phyloP scores from a whole-genome alignment of 257 asterid species.

The Verbascum thapsus region DNA sequence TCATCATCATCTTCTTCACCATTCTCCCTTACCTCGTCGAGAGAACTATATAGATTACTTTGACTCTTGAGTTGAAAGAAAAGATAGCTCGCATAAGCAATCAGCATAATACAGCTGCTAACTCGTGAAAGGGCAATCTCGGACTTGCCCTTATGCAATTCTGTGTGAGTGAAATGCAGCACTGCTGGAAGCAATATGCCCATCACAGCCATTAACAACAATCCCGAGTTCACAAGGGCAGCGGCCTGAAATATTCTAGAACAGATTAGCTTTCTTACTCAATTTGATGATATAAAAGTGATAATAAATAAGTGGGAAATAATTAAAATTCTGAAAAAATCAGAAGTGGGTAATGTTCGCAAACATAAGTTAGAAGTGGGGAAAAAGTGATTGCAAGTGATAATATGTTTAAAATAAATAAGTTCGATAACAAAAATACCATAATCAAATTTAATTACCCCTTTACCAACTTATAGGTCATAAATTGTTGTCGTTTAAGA shows the following conservation, averaged over 20 bases:
- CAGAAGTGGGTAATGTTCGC: too few species aligned
- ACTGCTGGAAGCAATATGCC: conserved; percentile 92
- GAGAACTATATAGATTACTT: conserved; percentile 48
- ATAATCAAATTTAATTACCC: too few species aligned
- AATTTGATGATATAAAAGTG: too few species aligned
- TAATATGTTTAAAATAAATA: too few species aligned
- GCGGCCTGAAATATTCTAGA: conserved; percentile 61
- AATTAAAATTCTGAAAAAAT: too few species aligned
- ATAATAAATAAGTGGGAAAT: too few species aligned
- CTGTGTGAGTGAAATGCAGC: conserved; percentile 88
- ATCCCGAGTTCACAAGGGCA: conserved; percentile 90
- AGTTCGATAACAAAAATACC: too few species aligned
- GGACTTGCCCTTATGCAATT: conserved; percentile 80
- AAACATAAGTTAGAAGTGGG: too few species aligned
- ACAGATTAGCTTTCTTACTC: conserved; percentile 36
- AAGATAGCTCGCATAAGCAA: conserved; percentile 92
- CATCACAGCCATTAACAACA: conserved; percentile 97
- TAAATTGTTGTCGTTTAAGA: too few species aligned
- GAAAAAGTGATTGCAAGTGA: too few species aligned
- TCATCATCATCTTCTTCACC: conserved; percentile 48
- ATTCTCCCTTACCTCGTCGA: conserved; percentile 67
- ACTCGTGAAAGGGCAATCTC: conserved; percentile 93
- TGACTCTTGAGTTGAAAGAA: conserved; percentile 94
- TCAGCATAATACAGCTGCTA: conserved; percentile 91
- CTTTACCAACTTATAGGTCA: too few species aligned